A percentile compares a stretch with the other conserved stretches of the same genome.
phyloP scores from a whole-genome alignment of 108 stramenopile species.

The Pseudonitzschia delicatissima region DNA sequence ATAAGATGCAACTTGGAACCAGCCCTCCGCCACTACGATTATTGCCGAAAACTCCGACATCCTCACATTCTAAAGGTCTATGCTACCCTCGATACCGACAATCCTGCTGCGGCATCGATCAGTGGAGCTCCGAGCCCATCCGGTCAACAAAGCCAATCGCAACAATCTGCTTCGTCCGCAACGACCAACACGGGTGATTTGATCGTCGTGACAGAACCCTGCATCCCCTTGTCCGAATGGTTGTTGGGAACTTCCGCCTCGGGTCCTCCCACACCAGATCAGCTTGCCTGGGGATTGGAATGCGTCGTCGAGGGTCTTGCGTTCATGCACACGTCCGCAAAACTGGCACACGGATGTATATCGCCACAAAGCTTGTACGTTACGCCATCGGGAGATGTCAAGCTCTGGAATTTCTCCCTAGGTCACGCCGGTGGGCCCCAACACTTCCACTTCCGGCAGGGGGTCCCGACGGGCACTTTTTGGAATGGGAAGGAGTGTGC shows the following conservation, averaged over 20 bases:
- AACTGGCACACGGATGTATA: conserved; percentile 74
- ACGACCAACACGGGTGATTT: conserved; percentile 58
- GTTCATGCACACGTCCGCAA: conserved; percentile 77
- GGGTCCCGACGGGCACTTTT: conserved; percentile 66
- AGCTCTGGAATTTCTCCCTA: conserved; percentile 75
- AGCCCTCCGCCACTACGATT: conserved; percentile 78
- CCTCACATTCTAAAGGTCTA: conserved; percentile 72
- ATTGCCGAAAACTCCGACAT: conserved; percentile 70
- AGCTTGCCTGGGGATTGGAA: conserved; percentile 78
- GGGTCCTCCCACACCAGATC: conserved; percentile 40
- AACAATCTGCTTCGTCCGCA: conserved; percentile 13
- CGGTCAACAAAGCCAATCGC: not conserved
- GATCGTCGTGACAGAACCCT: conserved; percentile 79
- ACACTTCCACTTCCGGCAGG: conserved; percentile 28
- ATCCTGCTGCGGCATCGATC: conserved; percentile 45
- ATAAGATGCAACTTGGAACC: conserved; percentile 59
- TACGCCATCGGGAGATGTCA: conserved; percentile 82
- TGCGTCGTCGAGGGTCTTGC: conserved; percentile 65
- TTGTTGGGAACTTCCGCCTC: conserved; percentile 22
- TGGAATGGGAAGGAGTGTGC: conserved; percentile 49
- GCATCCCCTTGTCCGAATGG: conserved; percentile 62
- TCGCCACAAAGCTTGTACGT: conserved; percentile 70
- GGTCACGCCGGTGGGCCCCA: conserved; percentile 54
- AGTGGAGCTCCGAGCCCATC: conserved; percentile 5
- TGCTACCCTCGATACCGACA: conserved; percentile 82